A percentile compares a stretch with the other conserved stretches of the same genome.
Evolutionary conservation across 2,329 filamentous ascomycete species (phyloP).

Genomic region (Trichophyton verrucosum): DNA sequence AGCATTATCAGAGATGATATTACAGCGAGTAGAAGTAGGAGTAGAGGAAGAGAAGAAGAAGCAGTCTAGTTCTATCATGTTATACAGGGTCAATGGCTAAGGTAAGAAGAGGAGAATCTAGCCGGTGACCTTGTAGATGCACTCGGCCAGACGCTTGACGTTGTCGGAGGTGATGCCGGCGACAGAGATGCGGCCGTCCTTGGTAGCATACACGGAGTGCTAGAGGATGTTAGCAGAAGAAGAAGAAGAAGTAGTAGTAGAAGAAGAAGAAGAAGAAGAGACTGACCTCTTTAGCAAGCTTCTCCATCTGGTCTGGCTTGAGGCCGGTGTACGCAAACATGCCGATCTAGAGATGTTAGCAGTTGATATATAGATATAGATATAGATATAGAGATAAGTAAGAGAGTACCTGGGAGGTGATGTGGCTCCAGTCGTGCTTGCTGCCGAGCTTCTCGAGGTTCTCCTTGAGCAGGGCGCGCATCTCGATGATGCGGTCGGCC

Average conservation of each 20-base stretch:
- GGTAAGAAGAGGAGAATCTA: conserved; percentile 17
- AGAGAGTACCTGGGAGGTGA: conserved; percentile 60
- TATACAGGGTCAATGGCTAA: background rate
- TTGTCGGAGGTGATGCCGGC: conserved; percentile 40
- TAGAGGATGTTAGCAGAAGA: conserved; percentile 17
- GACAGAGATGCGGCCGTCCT: conserved; percentile 46
- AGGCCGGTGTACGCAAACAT: conserved; percentile 99
- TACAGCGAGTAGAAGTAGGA: background rate
- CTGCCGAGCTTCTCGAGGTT: conserved; percentile 91
- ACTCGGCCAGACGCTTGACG: conserved; percentile 39
- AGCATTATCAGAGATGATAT: background rate
- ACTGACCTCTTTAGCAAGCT: conserved; percentile 67
- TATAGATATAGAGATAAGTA: background rate
- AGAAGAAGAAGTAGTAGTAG: background rate
- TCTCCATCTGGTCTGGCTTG: conserved; percentile 80
- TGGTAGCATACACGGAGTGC: conserved; percentile 95
- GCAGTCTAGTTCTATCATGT: background rate
- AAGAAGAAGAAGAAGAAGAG: background rate
- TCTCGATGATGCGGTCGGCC: conserved; percentile 98
- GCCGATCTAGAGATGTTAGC: conserved; percentile 52
- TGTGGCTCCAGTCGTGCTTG: conserved; percentile 97
- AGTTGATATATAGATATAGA: background rate
- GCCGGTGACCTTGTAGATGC: conserved; percentile 40
- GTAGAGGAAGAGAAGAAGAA: background rate
- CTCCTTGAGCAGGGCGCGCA: conserved; percentile 86